Evolutionary conservation across 2,329 filamentous ascomycete species (phyloP).

Genomic region (Fusarium sp.): DNA sequence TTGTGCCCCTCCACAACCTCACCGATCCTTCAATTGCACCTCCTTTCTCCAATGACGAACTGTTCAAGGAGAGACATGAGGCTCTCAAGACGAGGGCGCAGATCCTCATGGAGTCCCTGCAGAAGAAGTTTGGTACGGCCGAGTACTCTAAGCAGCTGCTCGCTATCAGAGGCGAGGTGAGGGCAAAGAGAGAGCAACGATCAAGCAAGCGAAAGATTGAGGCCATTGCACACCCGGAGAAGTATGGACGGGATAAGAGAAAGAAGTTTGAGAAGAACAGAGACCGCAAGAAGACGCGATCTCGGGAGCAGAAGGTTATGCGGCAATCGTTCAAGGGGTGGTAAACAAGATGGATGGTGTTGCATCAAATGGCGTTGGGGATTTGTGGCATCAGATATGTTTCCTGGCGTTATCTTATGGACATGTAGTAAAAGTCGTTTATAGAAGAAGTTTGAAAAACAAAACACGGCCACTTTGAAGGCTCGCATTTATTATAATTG

Average conservation of each 20-base stretch:
- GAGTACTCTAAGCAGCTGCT: slow-evolving; percentile 82
- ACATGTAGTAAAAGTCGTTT: slow-evolving; percentile 27
- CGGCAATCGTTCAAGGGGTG: slow-evolving; percentile 76
- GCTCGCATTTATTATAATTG: slow-evolving; percentile 4
- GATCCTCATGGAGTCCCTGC: slow-evolving; percentile 83
- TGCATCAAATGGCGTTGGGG: slow-evolving; percentile 50
- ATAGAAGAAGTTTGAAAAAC: slow-evolving; percentile 25
- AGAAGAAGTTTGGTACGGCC: slow-evolving; percentile 85
- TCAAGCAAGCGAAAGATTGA: slow-evolving; percentile 90
- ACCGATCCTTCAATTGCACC: slow-evolving; percentile 82
- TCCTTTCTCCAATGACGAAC: slow-evolving; percentile 77
- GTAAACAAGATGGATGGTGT: slow-evolving; percentile 42
- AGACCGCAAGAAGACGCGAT: slow-evolving; percentile 83
- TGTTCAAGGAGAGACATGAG: slow-evolving; percentile 78
- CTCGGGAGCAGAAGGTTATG: slow-evolving; percentile 76
- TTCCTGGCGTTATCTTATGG: slow-evolving; percentile 37
- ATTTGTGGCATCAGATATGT: slow-evolving; percentile 27
- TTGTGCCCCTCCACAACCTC: slow-evolving; percentile 79
- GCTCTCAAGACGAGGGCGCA: slow-evolving; percentile 77
- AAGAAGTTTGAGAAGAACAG: slow-evolving; percentile 88
- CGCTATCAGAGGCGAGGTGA: slow-evolving; percentile 79
- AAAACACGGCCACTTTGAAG: slow-evolving; percentile 9
- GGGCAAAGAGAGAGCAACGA: slow-evolving; percentile 77
- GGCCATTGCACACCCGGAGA: slow-evolving; percentile 85
- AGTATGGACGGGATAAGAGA: slow-evolving; percentile 81